These are phyloP conservation scores for Darksidea phi DNA, from an alignment of 495 filamentous ascomycete genomes.

Conservation along the genomic window DNA sequence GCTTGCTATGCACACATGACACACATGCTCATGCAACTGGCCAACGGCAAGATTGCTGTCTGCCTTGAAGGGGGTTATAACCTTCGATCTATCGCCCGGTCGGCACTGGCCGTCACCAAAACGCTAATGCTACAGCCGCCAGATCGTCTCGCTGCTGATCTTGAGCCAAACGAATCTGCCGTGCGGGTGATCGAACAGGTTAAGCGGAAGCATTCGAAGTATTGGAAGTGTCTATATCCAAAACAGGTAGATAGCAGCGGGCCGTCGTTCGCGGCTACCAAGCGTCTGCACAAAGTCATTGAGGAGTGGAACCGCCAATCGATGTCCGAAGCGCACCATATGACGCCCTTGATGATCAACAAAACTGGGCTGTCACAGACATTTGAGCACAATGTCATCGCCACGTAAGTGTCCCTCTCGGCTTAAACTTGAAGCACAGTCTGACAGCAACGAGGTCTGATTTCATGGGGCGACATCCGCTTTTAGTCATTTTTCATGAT, in stretches of 20 bases:
- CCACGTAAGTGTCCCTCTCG: conserved; percentile 58
- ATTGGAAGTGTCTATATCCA: conserved; percentile 62
- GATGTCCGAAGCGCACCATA: conserved; percentile 66
- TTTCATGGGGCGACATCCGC: conserved; percentile 52
- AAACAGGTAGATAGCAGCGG: conserved; percentile 44
- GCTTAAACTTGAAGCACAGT: conserved; percentile 23
- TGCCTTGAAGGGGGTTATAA: conserved; percentile 97
- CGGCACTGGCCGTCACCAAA: conserved; percentile 84
- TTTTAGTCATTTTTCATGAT: conserved; percentile 74
- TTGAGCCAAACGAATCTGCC: conserved; percentile 34
- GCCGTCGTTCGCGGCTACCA: conserved; percentile 40
- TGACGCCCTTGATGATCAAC: conserved; percentile 73
- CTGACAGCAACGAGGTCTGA: conserved; percentile 44
- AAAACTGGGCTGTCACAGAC: conserved; percentile 68
- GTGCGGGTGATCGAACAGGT: conserved; percentile 55
- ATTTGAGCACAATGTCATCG: conserved; percentile 85
- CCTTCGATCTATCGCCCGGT: conserved; percentile 83
- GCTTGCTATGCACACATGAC: conserved; percentile 97
- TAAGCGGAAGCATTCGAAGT: conserved; percentile 54
- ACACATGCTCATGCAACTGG: conserved; percentile 97
- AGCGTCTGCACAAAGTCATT: conserved; percentile 69
- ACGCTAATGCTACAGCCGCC: conserved; percentile 95
- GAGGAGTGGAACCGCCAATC: conserved; percentile 67
- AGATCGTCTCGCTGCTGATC: conserved; percentile 53
- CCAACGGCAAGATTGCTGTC: conserved; percentile 83